Evolutionary conservation across 192 early-diverging fungal genomes (phyloP).

Genomic region (Podila epigama): DNA sequence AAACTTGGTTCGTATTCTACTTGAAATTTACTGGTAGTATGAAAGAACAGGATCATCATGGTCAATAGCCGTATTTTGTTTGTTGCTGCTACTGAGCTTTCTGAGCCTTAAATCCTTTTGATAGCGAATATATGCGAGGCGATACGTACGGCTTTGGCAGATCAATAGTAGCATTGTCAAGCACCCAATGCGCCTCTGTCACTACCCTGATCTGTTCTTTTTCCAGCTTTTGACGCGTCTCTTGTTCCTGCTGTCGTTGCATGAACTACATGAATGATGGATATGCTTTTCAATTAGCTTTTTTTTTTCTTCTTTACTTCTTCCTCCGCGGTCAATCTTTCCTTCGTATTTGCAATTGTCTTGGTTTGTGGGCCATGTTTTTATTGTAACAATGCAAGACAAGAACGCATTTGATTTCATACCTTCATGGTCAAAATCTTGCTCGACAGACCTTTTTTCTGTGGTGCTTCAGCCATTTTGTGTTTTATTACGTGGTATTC

Average conservation of each 20-base stretch:
- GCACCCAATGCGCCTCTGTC: slow-evolving; percentile 45
- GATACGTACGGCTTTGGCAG: slow-evolving; percentile 41
- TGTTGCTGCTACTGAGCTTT: too few species aligned
- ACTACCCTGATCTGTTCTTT: slow-evolving; percentile 27
- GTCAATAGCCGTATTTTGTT: background rate
- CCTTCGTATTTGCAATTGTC: too few species aligned
- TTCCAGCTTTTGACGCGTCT: slow-evolving; percentile 35
- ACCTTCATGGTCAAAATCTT: slow-evolving; percentile 39
- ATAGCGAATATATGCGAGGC: background rate
- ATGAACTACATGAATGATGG: slow-evolving; percentile 26
- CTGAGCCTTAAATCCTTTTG: background rate
- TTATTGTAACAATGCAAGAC: background rate
- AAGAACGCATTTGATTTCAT: too few species aligned
- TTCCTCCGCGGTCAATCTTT: too few species aligned
- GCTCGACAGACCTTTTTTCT: slow-evolving; percentile 31
- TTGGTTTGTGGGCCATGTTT: background rate
- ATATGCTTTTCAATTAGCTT: background rate
- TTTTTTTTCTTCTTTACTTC: too few species aligned
- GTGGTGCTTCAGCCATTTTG: slow-evolving; percentile 21
- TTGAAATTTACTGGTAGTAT: slow-evolving; percentile 36
- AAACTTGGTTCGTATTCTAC: slow-evolving; percentile 49
- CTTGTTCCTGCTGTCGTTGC: slow-evolving; percentile 47
- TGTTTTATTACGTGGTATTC: too few species aligned
- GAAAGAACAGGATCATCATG: background rate
- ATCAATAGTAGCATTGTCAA: slow-evolving; percentile 24